Evolutionary conservation across 1,139 yeast species (phyloP).

Genomic region (Protomyces gravidus): DNA sequence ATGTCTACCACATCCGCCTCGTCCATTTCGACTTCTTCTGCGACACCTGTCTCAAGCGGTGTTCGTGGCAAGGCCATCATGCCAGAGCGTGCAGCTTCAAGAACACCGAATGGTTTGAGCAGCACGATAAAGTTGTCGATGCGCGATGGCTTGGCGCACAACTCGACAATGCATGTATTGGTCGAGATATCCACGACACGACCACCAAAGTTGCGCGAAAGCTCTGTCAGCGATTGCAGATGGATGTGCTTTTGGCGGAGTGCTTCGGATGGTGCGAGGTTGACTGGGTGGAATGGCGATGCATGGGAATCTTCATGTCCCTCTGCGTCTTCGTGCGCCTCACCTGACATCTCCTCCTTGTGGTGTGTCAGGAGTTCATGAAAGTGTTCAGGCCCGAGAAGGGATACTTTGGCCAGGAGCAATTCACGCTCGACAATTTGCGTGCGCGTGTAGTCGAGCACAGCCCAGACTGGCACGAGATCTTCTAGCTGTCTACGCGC

Average conservation of each 20-base stretch:
- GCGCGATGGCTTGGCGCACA: slow-evolving; percentile 89
- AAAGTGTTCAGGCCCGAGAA: slow-evolving; percentile 94
- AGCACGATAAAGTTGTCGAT: slow-evolving; percentile 79
- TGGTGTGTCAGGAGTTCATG: slow-evolving; percentile 91
- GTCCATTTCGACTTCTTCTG: slow-evolving; percentile 51
- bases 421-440: slow-evolving; percentile 88
- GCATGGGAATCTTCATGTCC: slow-evolving; percentile 36
- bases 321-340: slow-evolving; percentile 28
- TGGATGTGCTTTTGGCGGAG: slow-evolving; percentile 90
- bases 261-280: slow-evolving; percentile 85
- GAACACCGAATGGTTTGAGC: slow-evolving; percentile 89
- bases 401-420: slow-evolving; percentile 81
- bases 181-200: slow-evolving; percentile 86
- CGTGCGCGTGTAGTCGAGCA: slow-evolving; percentile 84
- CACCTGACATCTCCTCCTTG: slow-evolving; percentile 34
- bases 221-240: slow-evolving; percentile 72
- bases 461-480: slow-evolving; percentile 96
- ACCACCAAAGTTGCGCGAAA: slow-evolving; percentile 87
- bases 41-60: slow-evolving; percentile 57
- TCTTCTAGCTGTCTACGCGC: slow-evolving; percentile 99
- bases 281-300: slow-evolving; percentile 65
- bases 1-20: slow-evolving; percentile 57
- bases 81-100: slow-evolving; percentile 95
- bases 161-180: slow-evolving; percentile 88
- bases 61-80: slow-evolving; percentile 98